Conservation (phyloP, 495 filamentous ascomycete species). For the Pseudevernia furfuracea region DNA sequence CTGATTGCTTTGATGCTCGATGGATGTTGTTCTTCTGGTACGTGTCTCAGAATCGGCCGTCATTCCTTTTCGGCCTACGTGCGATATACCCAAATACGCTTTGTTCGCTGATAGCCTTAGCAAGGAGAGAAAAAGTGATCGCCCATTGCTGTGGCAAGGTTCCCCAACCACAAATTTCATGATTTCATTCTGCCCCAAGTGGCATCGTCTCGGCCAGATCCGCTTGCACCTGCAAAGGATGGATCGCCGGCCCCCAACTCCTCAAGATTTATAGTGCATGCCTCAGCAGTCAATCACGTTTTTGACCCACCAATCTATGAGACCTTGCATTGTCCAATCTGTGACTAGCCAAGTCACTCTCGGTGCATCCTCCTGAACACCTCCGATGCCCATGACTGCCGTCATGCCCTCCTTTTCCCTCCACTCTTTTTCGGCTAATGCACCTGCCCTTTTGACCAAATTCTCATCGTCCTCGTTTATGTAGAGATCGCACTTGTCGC, state of each 20-base stretch:
- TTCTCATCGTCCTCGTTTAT: conserved; percentile 75
- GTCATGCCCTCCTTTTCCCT: conserved; percentile 52
- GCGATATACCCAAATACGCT: background rate
- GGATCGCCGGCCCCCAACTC: background rate
- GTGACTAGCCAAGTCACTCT: conserved; percentile 35
- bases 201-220: background rate
- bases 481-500: conserved; percentile 86
- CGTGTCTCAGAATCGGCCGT: background rate
- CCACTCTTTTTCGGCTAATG: conserved; percentile 78
- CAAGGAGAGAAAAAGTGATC: background rate
- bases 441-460: conserved; percentile 64
- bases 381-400: conserved; percentile 18
- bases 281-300: conserved; percentile 23
- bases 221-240: background rate
- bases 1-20: background rate
- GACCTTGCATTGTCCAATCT: conserved; percentile 38
- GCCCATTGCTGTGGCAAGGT: background rate
- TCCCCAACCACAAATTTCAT: background rate
- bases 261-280: background rate
- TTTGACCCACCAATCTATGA: conserved; percentile 43
- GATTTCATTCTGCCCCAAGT: background rate
- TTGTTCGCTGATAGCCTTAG: background rate
- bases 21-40: background rate
- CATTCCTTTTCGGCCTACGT: background rate
- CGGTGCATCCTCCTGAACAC: conserved; percentile 10